These are phyloP conservation scores for Maudiozyma turicensis DNA, from an alignment of 805 yeast species.

Conservation along the genomic window DNA sequence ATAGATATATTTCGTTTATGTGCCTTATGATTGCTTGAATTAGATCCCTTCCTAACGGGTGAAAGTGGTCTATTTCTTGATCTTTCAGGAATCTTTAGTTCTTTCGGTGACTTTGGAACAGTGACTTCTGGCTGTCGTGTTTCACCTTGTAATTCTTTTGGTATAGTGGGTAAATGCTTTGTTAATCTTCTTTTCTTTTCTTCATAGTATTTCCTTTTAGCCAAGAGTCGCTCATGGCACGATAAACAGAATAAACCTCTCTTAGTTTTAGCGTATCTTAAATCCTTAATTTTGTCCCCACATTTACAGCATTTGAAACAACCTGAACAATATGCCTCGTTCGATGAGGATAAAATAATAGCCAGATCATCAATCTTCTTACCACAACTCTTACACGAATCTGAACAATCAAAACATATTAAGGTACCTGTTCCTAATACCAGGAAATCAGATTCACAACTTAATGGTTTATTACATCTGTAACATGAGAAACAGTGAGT, in stretches of 20 bases:
- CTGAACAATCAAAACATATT: constrained; percentile 89
- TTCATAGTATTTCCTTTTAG: constrained; percentile 50
- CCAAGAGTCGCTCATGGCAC: constrained; percentile 80
- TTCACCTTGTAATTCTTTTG: not conserved
- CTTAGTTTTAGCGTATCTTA: constrained; percentile 86
- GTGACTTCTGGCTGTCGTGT: not conserved
- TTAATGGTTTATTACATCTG: constrained; percentile 66
- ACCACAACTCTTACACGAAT: constrained; percentile 77
- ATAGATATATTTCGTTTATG: constrained; percentile 15
- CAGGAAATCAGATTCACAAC: constrained; percentile 80
- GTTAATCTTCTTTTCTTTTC: constrained; percentile 22
- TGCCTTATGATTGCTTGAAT: not conserved
- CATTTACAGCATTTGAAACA: constrained; percentile 92
- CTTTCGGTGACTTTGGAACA: not conserved
- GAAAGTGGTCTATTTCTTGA: not conserved
- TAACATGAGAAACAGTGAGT: constrained; percentile 86
- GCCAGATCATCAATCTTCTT: constrained; percentile 92
- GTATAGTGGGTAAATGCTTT: constrained; percentile 16
- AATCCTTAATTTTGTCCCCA: constrained; percentile 75
- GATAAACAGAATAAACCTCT: constrained; percentile 89
- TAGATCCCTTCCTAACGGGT: not conserved
- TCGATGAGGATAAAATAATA: constrained; percentile 74
- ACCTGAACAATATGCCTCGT: constrained; percentile 85
- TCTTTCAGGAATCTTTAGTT: not conserved
- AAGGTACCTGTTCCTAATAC: constrained; percentile 89